Evolutionary conservation across 352 stramenopile species (phyloP).

Genomic region (Phytophthora idaei): DNA sequence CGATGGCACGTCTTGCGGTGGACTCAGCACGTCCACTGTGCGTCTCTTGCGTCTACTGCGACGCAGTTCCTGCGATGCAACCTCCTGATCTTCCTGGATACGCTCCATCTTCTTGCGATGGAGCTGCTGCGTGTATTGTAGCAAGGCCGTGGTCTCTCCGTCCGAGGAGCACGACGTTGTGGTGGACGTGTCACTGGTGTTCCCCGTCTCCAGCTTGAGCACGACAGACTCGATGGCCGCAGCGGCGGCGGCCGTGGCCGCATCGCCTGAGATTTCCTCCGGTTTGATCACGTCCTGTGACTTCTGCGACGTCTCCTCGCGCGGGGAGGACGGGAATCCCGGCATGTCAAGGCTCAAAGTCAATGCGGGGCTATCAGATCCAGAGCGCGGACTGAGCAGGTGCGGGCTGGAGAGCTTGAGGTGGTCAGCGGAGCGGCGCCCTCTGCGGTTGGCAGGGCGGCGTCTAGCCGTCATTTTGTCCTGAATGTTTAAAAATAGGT

Average conservation of each 20-base stretch:
- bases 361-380: background rate
- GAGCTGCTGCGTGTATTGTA: slow-evolving; percentile 11
- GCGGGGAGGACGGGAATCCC: background rate
- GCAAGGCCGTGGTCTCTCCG: slow-evolving; percentile 14
- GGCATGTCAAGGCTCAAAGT: slow-evolving; percentile 8
- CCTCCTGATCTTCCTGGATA: background rate
- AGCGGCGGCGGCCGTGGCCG: background rate
- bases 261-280: background rate
- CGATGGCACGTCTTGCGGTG: background rate
- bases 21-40: slow-evolving; percentile 29
- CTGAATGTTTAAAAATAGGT: slow-evolving; percentile 21
- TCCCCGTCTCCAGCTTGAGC: slow-evolving; percentile 1
- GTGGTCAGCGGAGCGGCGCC: slow-evolving; percentile 24
- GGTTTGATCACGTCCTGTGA: background rate
- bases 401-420: slow-evolving; percentile 25
- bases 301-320: slow-evolving; percentile 3
- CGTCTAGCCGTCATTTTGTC: slow-evolving; percentile 19
- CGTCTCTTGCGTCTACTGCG: slow-evolving; percentile 33
- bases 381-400: slow-evolving; percentile 13
- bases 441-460: slow-evolving; percentile 28
- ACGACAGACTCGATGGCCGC: slow-evolving; percentile 11
- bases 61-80: background rate
- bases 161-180: slow-evolving; percentile 23
- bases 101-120: slow-evolving; percentile 14
- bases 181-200: background rate